A percentile compares a stretch with the other conserved stretches of the same genome.
Conservation (phyloP, 1,139 yeast species). For the Suhomyces choctaworum region DNA sequence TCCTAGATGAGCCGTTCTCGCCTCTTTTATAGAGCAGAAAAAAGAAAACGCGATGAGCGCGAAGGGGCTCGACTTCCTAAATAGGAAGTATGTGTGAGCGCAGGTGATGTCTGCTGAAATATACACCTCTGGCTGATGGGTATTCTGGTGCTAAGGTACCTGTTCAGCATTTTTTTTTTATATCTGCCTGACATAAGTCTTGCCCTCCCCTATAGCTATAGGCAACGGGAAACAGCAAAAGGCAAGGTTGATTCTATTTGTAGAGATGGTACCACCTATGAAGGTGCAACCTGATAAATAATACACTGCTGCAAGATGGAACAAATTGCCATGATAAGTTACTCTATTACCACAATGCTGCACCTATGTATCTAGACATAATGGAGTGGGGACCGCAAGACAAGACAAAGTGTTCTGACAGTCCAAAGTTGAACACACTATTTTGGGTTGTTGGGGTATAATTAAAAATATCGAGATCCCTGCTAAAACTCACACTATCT, state of each 20-base stretch:
- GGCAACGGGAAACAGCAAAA: constrained; percentile 1
- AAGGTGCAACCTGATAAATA: too few species aligned
- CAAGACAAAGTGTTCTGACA: too few species aligned
- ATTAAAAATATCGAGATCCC: too few species aligned
- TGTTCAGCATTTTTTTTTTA: constrained; percentile 15
- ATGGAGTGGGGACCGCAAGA: too few species aligned
- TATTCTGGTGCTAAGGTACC: constrained; percentile 14
- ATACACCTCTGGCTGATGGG: constrained; percentile 25
- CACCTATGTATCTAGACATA: too few species aligned
- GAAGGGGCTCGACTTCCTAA: constrained; percentile 26
- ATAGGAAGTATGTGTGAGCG: constrained; percentile 19
- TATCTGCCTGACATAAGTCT: constrained; percentile 13
- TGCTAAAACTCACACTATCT: constrained; percentile 54
- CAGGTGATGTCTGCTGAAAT: constrained; percentile 24
- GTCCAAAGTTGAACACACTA: too few species aligned
- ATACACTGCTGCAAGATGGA: too few species aligned
- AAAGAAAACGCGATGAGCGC: constrained; percentile 11
- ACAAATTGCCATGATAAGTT: too few species aligned
- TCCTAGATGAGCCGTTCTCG: constrained; percentile 7
- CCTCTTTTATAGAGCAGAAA: constrained; percentile 15
- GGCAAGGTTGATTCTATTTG: too few species aligned
- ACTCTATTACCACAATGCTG: too few species aligned
- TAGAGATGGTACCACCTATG: too few species aligned
- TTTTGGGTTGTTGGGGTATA: too few species aligned
- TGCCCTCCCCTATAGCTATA: constrained; percentile 5